Conservation (phyloP, 805 yeast genomes). For the Zygosaccharomyces lentus region DNA sequence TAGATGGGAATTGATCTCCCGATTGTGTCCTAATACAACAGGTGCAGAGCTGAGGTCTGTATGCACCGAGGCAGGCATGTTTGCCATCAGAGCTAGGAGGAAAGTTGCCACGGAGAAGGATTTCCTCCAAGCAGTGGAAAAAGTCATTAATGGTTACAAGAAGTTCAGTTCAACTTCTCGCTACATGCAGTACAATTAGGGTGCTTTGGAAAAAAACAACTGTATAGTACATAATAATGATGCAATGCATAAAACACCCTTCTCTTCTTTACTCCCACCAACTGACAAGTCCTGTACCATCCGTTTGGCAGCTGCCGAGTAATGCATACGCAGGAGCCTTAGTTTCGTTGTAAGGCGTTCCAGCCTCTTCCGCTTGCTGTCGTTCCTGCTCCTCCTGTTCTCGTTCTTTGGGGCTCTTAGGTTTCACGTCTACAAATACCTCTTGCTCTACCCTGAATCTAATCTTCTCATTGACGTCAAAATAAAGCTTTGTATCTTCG, state of each 20-base stretch:
- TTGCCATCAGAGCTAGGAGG: conserved; percentile 96
- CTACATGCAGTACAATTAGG: conserved; percentile 94
- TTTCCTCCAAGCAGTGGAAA: conserved; percentile 94
- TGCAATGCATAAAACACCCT: conserved; percentile 10
- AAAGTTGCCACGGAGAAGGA: conserved; percentile 98
- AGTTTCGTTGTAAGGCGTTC: conserved; percentile 26
- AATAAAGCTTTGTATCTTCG: conserved; percentile 68
- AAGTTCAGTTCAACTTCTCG: conserved; percentile 95
- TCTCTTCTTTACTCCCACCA: conserved; percentile 82
- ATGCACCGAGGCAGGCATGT: conserved; percentile 99
- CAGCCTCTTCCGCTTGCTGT: conserved; percentile 23
- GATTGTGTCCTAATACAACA: conserved; percentile 96
- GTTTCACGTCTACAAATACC: conserved; percentile 76
- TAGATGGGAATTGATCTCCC: conserved; percentile 96
- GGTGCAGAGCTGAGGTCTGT: conserved; percentile 99
- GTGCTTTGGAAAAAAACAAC: not conserved
- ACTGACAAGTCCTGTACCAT: conserved; percentile 92
- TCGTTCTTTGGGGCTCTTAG: conserved; percentile 60
- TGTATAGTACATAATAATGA: conserved; percentile 16
- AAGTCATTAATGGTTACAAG: conserved; percentile 97
- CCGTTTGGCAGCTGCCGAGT: conserved; percentile 86
- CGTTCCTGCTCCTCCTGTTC: conserved; percentile 35
- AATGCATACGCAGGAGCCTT: conserved; percentile 78
- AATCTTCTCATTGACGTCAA: conserved; percentile 88
- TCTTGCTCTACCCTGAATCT: conserved; percentile 90